Evolutionary conservation across 345 rosid genomes (phyloP).

Genomic region (Dimocarpus longan): DNA sequence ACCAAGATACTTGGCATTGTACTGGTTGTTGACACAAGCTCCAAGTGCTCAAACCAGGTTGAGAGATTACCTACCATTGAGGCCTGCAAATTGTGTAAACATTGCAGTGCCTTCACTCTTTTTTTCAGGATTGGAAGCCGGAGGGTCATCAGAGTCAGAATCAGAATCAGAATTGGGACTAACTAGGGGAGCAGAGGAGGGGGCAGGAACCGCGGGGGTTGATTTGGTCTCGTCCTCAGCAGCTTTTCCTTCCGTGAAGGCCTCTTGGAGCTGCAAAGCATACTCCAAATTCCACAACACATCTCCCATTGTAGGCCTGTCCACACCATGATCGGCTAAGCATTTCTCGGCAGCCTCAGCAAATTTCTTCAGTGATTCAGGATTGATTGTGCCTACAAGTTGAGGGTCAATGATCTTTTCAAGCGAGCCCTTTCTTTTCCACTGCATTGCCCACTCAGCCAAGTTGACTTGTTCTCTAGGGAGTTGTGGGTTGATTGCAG

Average conservation of each 20-base stretch:
- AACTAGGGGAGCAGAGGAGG: constrained; percentile 20
- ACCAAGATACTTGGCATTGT: background rate
- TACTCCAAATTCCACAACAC: constrained; percentile 68
- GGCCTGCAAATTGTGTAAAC: constrained; percentile 60
- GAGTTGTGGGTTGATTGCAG: constrained; percentile 50
- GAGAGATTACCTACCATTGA: constrained; percentile 58
- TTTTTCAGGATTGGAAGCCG: constrained; percentile 41
- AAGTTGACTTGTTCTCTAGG: constrained; percentile 60
- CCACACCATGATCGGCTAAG: constrained; percentile 55
- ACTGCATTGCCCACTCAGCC: constrained; percentile 69
- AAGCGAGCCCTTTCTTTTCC: constrained; percentile 52
- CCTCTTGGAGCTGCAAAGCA: constrained; percentile 79
- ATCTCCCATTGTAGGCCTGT: constrained; percentile 71
- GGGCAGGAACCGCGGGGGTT: constrained; percentile 18
- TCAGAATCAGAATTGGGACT: constrained; percentile 25
- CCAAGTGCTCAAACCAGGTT: background rate
- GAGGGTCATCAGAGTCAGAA: constrained; percentile 25
- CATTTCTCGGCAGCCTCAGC: constrained; percentile 65
- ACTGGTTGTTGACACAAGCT: background rate
- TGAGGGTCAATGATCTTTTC: constrained; percentile 54
- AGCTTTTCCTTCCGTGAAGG: constrained; percentile 51
- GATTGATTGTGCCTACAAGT: constrained; percentile 37
- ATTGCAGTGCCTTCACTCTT: constrained; percentile 55
- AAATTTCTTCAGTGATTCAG: constrained; percentile 53
- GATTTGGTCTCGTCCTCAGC: constrained; percentile 46